These are phyloP conservation scores for Diplodia mutila DNA, from an alignment of 2,329 filamentous ascomycete species.

Conservation along the genomic window DNA sequence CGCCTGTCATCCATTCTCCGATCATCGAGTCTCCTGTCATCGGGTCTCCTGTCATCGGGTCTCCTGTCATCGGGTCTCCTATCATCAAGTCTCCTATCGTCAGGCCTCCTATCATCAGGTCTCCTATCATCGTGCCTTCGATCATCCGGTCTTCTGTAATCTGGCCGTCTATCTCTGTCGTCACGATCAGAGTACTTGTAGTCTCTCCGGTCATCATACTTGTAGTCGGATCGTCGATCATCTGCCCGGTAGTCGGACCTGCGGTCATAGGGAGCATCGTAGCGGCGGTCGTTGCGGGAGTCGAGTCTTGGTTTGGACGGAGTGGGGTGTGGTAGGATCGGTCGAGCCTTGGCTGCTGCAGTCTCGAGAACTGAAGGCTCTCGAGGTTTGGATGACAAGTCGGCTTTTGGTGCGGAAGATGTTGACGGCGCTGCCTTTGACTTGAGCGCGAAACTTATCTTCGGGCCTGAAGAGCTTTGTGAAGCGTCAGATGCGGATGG, in stretches of 20 bases:
- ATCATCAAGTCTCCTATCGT: slow-evolving; percentile 19
- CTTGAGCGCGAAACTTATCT: slow-evolving; percentile 95
- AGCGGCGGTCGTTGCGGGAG: slow-evolving; percentile 22
- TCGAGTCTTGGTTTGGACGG: slow-evolving; percentile 18
- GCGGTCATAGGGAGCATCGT: slow-evolving; percentile 24
- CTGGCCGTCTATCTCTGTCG: slow-evolving; percentile 26
- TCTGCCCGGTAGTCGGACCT: slow-evolving; percentile 38
- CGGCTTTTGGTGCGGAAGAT: slow-evolving; percentile 55
- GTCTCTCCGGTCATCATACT: slow-evolving; percentile 28
- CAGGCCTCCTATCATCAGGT: slow-evolving; percentile 19
- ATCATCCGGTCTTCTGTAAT: slow-evolving; percentile 34
- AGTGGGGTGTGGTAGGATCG: slow-evolving; percentile 18
- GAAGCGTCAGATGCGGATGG: slow-evolving; percentile 60
- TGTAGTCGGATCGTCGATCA: slow-evolving; percentile 42
- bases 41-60: slow-evolving; percentile 41
- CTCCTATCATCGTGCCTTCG: slow-evolving; percentile 37
- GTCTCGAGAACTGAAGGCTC: slow-evolving; percentile 44
- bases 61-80: slow-evolving; percentile 25
- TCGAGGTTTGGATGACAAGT: slow-evolving; percentile 45
- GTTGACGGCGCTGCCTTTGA: slow-evolving; percentile 63
- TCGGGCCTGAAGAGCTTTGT: slow-evolving; percentile 60
- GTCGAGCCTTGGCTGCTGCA: slow-evolving; percentile 44
- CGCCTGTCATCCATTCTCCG: slow-evolving; percentile 22
- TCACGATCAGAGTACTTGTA: slow-evolving; percentile 29
- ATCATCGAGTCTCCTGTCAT: slow-evolving; percentile 28